Conservation (phyloP, 495 filamentous ascomycete genomes). For the Apodospora peruviana region DNA sequence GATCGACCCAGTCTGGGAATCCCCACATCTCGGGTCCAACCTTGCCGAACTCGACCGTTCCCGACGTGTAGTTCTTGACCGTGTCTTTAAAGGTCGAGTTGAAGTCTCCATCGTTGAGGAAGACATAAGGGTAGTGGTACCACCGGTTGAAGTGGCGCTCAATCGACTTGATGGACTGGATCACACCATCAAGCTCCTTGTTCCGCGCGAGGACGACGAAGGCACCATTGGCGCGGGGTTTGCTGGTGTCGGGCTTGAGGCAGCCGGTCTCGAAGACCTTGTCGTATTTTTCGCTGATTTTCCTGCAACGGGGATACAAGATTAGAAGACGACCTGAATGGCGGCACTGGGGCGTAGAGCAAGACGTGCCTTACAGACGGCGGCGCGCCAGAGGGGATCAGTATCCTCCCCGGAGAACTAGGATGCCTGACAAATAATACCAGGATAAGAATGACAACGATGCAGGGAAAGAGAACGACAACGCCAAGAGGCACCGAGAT, state of each 20-base stretch:
- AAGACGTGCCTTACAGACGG: constrained; percentile 75
- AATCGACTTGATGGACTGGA: constrained; percentile 95
- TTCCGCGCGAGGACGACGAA: constrained; percentile 96
- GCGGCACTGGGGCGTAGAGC: too few species aligned
- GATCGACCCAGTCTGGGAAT: constrained; percentile 93
- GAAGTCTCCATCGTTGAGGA: constrained; percentile 97
- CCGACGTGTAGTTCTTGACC: constrained; percentile 83
- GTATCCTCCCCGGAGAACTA: constrained; percentile 69
- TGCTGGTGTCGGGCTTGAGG: constrained; percentile 60
- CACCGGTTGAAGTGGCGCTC: constrained; percentile 99
- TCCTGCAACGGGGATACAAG: too few species aligned
- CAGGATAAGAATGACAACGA: constrained; percentile 86
- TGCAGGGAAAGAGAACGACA: constrained; percentile 86
- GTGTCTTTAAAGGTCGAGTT: constrained; percentile 85
- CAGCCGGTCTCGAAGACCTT: constrained; percentile 94
- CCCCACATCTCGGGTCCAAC: constrained; percentile 92
- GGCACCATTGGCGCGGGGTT: constrained; percentile 75
- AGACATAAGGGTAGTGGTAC: constrained; percentile 99
- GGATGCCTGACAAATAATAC: constrained; percentile 88
- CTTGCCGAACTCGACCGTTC: constrained; percentile 85
- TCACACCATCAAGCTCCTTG: constrained; percentile 92
- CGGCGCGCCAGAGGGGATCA: constrained; percentile 86
- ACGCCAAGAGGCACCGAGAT: constrained; percentile 92
- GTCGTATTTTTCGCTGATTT: constrained; percentile 95
- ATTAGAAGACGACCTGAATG: too few species aligned